Evolutionary conservation across 352 stramenopile species (phyloP).

Genomic region (Phytophthora foliorum): DNA sequence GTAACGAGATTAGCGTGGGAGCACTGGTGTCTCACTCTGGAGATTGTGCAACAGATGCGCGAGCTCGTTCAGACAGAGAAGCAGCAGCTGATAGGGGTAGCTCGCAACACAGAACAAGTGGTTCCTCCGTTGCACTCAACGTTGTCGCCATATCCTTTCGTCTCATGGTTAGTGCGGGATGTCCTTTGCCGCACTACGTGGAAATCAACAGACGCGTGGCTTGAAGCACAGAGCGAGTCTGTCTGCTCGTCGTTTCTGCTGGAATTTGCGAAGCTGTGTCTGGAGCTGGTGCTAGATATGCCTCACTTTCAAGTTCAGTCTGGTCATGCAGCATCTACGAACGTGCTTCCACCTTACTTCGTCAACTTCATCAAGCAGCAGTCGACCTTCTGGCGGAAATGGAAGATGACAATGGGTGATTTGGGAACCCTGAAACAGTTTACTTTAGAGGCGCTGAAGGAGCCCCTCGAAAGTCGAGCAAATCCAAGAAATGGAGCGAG

Average conservation of each 20-base stretch:
- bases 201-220: slow-evolving; percentile 80
- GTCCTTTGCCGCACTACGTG: slow-evolving; percentile 84
- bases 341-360: slow-evolving; percentile 85
- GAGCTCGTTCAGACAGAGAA: slow-evolving; percentile 76
- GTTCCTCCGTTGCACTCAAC: slow-evolving; percentile 36
- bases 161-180: slow-evolving; percentile 88
- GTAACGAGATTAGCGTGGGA: slow-evolving; percentile 85
- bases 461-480: slow-evolving; percentile 49
- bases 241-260: slow-evolving; percentile 76
- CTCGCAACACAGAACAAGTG: slow-evolving; percentile 28
- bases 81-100: slow-evolving; percentile 51
- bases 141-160: slow-evolving; percentile 78
- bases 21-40: slow-evolving; percentile 84
- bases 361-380: slow-evolving; percentile 91
- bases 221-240: slow-evolving; percentile 59
- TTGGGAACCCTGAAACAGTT: slow-evolving; percentile 70
- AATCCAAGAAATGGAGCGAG: slow-evolving; percentile 17
- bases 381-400: slow-evolving; percentile 72
- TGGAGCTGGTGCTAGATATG: slow-evolving; percentile 81
- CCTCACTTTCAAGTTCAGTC: slow-evolving; percentile 72
- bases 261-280: slow-evolving; percentile 78
- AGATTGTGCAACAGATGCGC: slow-evolving; percentile 88
- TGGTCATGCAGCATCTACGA: slow-evolving; percentile 59
- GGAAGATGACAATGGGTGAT: slow-evolving; percentile 71
- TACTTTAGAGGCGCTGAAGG: slow-evolving; percentile 62